phyloP scores from a whole-genome alignment of 495 filamentous ascomycete species.

The Clavariopsis aquatica region DNA sequence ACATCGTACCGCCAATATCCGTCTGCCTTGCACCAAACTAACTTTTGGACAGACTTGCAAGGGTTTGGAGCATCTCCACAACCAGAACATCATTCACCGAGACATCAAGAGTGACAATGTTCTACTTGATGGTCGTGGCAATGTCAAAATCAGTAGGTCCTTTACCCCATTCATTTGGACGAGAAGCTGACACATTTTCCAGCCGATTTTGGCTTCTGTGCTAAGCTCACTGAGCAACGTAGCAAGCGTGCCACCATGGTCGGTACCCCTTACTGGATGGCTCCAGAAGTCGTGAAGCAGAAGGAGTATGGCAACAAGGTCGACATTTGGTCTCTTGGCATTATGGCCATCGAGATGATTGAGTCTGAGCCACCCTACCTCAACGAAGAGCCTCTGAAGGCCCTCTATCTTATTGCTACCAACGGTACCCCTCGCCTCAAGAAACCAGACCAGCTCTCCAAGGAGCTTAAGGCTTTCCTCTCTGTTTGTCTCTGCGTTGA shows the following conservation, averaged over 20 bases:
- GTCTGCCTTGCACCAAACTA: neutral
- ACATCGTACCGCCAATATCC: slow-evolving; percentile 28
- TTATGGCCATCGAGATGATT: slow-evolving; percentile 99
- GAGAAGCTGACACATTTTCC: slow-evolving; percentile 41
- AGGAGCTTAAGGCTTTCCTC: slow-evolving; percentile 93
- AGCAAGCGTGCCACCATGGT: slow-evolving; percentile 99
- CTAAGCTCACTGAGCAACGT: slow-evolving; percentile 95
- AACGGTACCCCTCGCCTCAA: slow-evolving; percentile 95
- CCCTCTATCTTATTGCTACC: slow-evolving; percentile 93
- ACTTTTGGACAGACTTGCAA: slow-evolving; percentile 75
- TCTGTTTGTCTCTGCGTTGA: slow-evolving; percentile 95
- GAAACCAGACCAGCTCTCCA: slow-evolving; percentile 95
- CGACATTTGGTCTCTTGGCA: slow-evolving; percentile 97
- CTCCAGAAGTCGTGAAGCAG: slow-evolving; percentile 97
- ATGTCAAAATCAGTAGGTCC: slow-evolving; percentile 94
- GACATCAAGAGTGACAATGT: slow-evolving; percentile 99
- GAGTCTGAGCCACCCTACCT: slow-evolving; percentile 97
- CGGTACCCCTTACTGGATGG: slow-evolving; percentile 99
- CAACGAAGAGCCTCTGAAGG: slow-evolving; percentile 97
- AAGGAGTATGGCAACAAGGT: slow-evolving; percentile 98
- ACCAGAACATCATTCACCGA: slow-evolving; percentile 95
- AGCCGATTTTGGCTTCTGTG: slow-evolving; percentile 99
- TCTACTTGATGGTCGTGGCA: slow-evolving; percentile 85
- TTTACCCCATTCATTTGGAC: neutral
- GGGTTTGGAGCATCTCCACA: slow-evolving; percentile 89